Evolutionary conservation across 352 stramenopile genomes (phyloP), one percentile per base, ranked within the genome.

Genomic region (Globisporangium orthogonon): DNA sequence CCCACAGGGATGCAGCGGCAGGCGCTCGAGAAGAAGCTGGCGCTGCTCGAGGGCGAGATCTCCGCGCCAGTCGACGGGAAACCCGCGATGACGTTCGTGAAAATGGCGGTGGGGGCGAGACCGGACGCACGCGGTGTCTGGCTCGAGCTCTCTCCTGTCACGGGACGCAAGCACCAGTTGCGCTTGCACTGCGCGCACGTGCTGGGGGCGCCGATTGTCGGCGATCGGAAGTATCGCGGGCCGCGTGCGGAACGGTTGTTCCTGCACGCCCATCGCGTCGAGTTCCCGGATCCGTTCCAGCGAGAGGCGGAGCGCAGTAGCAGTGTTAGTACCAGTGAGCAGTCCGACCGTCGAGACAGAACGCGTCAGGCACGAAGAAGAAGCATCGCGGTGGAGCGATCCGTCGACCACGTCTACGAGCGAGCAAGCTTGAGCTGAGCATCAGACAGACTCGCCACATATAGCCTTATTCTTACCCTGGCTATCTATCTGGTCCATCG

Each of bases 161-260:
- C 81, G 0, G 78, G 78, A n/a, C 73, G 81, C 29, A 91, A 89
- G 52, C 81, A 86, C 33, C 81, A 88, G 58, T 60, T 89, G 4
- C 81, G 81, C 0, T 61, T 87, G 39, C 81, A 91, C 52, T 89
- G 76, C 17, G 64, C 76, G 4, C 41, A 73, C 15, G 58, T 53
- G 2, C 43, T 91, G 11, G 17, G 61, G 2, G 57, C 73, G 0
- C 76, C 81, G 10, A 86, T 91, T 31, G 62, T 89, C 0, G 81
- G 81, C 0, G 81, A 91, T 43, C 6, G 6, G 14, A 78, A 73
- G 45, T 76, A 88, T 45, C 64, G 66, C 15, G 64, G 65, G 2
- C 46, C 39, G 10, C 29, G 31, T 41, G 58, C 65, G 7, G 54
- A 69, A 43, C 63, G 81, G 15, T 40, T 91, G 30, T 78, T 76